A percentile compares a stretch with the other conserved stretches of the same genome.
Conservation (phyloP, 495 filamentous ascomycete genomes). For the Paragyromitra xinjiangensis region DNA sequence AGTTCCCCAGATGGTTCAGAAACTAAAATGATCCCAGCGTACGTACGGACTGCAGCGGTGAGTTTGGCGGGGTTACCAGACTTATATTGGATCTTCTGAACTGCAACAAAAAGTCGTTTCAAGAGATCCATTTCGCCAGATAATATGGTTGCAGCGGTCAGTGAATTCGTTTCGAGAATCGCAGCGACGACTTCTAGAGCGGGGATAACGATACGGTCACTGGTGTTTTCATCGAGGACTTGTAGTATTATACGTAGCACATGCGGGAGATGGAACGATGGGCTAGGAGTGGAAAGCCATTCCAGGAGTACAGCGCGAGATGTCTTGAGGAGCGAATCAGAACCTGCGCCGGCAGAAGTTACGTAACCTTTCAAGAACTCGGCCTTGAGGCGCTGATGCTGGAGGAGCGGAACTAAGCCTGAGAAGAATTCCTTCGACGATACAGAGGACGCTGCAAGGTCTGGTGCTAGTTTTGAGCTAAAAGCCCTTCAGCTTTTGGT, state of each 20-base stretch:
- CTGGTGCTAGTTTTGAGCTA: conserved; percentile 20
- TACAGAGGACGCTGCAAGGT: conserved; percentile 57
- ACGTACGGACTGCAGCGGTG: conserved; percentile 78
- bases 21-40: conserved; percentile 68
- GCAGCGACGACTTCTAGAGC: conserved; percentile 78
- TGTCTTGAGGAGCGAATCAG: conserved; percentile 79
- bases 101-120: conserved; percentile 67
- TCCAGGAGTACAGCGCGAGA: conserved; percentile 74
- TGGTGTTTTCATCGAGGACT: conserved; percentile 36
- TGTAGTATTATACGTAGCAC: conserved; percentile 55
- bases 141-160: conserved; percentile 3
- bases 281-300: conserved; percentile 50
- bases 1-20: conserved; percentile 13
- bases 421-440: conserved; percentile 65
- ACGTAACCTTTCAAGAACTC: conserved; percentile 76
- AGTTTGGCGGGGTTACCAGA: conserved; percentile 79
- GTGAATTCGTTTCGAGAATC: conserved; percentile 68
- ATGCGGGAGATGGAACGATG: conserved; percentile 58
- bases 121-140: not conserved
- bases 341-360: conserved; percentile 82
- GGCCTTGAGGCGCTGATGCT: conserved; percentile 31
- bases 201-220: conserved; percentile 78
- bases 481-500: not conserved
- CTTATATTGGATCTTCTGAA: conserved; percentile 83
- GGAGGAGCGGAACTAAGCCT: conserved; percentile 63